A percentile compares a stretch with the other conserved stretches of the same genome.
These are phyloP conservation scores for Pseudogymnoascus destructans DNA, from an alignment of 2,329 filamentous ascomycete species.

Conservation along the genomic window DNA sequence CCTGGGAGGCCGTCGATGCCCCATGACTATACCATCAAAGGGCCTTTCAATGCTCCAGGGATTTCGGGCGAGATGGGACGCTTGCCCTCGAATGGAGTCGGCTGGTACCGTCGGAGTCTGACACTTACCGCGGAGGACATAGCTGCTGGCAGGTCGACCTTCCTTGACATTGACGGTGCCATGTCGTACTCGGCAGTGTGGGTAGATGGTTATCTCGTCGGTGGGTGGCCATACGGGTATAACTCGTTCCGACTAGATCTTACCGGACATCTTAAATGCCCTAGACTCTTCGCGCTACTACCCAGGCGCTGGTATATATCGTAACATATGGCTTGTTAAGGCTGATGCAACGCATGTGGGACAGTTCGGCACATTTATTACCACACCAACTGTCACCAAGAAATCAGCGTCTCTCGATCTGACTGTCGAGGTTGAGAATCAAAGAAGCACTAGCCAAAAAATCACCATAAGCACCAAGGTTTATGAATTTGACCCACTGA, in stretches of 20 bases:
- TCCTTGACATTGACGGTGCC: conserved; percentile 27
- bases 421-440: conserved; percentile 35
- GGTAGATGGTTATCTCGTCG: conserved; percentile 15
- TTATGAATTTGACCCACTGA: conserved; percentile 27
- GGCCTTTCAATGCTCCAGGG: conserved; percentile 31
- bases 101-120: conserved; percentile 37
- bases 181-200: conserved; percentile 15
- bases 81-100: conserved; percentile 39
- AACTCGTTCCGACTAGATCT: conserved; percentile 37
- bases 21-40: conserved; percentile 38
- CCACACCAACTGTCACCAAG: conserved; percentile 32
- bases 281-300: conserved; percentile 39
- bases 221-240: conserved; percentile 15
- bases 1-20: conserved; percentile 32
- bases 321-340: conserved; percentile 41
- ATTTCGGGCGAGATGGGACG: conserved; percentile 31
- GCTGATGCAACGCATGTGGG: conserved; percentile 34
- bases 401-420: conserved; percentile 34
- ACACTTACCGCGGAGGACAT: conserved; percentile 23
- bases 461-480: conserved; percentile 32
- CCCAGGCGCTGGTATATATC: conserved; percentile 40
- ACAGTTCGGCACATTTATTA: conserved; percentile 38
- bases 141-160: conserved; percentile 28
- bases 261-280: conserved; percentile 32
- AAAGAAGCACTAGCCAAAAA: conserved; percentile 16